These are phyloP conservation scores for Rubus parviflorus DNA, from an alignment of 306 rosid genomes.

Conservation along the genomic window DNA sequence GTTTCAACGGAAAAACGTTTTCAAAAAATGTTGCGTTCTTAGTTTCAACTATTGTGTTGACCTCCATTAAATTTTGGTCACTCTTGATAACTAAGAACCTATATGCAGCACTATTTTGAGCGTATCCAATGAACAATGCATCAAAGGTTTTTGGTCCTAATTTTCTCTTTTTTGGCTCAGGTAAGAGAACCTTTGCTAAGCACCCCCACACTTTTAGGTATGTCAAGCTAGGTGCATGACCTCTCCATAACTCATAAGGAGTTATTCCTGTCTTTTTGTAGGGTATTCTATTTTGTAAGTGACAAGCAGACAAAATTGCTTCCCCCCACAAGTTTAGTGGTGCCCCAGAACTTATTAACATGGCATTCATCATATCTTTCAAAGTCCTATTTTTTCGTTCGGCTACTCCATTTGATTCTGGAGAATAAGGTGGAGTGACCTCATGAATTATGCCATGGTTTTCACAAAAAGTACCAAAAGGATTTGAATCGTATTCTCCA, in stretches of 20 bases:
- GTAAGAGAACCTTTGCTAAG: background rate
- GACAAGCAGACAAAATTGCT: background rate
- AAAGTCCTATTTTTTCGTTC: slow-evolving; percentile 5
- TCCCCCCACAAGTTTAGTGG: background rate
- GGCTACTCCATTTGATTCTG: background rate
- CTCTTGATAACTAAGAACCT: background rate
- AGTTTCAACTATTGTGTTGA: background rate
- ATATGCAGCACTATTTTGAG: background rate
- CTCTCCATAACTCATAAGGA: background rate
- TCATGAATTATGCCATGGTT: slow-evolving; percentile 18
- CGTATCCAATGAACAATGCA: background rate
- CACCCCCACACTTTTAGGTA: slow-evolving; percentile 10
- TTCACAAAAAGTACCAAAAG: background rate
- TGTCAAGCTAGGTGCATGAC: background rate
- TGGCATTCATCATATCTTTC: slow-evolving; percentile 1
- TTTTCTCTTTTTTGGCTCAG: background rate
- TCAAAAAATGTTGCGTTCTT: slow-evolving; percentile 1
- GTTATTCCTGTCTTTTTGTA: background rate
- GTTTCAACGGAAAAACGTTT: background rate
- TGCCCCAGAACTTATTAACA: background rate
- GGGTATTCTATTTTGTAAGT: slow-evolving; percentile 15
- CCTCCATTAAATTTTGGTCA: background rate
- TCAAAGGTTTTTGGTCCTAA: background rate
- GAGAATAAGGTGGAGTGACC: background rate
- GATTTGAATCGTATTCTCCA: background rate